Evolutionary conservation across 192 early-diverging fungal genomes (phyloP), one percentile per base, ranked within the genome.

Genomic region (Umbelopsis sp.): DNA sequence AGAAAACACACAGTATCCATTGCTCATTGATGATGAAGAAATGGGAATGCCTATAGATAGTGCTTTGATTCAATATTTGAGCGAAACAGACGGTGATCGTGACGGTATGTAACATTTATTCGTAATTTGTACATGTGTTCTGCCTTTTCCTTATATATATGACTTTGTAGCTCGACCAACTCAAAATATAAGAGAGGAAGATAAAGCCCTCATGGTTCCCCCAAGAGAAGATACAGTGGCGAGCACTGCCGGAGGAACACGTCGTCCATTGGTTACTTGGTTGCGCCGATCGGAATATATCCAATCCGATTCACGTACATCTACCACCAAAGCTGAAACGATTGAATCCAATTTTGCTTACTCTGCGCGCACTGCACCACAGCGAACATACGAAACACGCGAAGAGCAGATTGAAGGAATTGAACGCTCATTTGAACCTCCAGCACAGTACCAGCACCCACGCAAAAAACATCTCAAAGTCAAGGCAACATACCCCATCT

Each of bases 201-300:
- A 77, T 29, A 71, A 72, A 43, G 66, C 77, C 3, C 38, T 81
- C 1, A 68, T 81, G 47, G 75, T 69, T 21, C 54, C 56, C 16
- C 72, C 68, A 6, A 24, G 32, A 45, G 78, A 75, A 67, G 66
- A 52, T 25, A 47, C 47, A 31, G 53, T 53, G 21, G 66, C 44
- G 12, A 32, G 34, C 7, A 73, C 59, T 5, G 75, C 44, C 22
- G 73, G 65, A 53, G 71, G 74, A 34, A 72, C 71, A 5, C 67
- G 77, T 20, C 51, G 73, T 45, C 75, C 80, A 22, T 72, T 74
- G 21, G 85, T 86, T 1, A 80, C 85, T 1, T 86, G 85, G 85
- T 59, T 86, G 22, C 82, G 85, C n/a, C 80, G 85, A 12, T 84
- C 85, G 17, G 85, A 86, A 59, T 86, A 86, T 53, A 86, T 86